These are phyloP conservation scores for Neurospora sp. DNA, from an alignment of 495 filamentous ascomycete genomes.

Conservation along the genomic window DNA sequence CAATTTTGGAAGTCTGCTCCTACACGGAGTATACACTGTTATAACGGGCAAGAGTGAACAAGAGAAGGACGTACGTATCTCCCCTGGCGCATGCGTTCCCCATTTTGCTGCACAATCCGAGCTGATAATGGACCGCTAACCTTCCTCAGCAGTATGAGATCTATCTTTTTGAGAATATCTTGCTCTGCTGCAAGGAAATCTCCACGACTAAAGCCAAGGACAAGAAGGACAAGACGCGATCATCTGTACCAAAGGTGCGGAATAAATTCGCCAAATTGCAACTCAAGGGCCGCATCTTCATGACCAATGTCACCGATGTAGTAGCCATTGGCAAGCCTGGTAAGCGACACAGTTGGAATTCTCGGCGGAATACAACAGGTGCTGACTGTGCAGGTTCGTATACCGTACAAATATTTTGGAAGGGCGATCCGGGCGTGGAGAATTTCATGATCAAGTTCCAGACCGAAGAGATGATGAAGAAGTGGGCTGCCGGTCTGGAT, in stretches of 20 bases:
- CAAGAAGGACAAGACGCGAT: conserved; percentile 46
- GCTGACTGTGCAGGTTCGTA: conserved; percentile 59
- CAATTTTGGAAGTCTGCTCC: conserved; percentile 76
- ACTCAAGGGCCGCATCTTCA: conserved; percentile 94
- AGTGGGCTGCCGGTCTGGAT: conserved; percentile 64
- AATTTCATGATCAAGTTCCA: conserved; percentile 89
- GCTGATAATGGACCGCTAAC: conserved; percentile 9
- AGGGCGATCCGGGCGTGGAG: conserved; percentile 90
- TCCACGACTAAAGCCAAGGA: conserved; percentile 77
- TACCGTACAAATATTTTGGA: conserved; percentile 97
- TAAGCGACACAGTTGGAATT: conserved; percentile 29
- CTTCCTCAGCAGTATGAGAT: conserved; percentile 68
- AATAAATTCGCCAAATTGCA: conserved; percentile 72
- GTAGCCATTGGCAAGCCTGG: conserved; percentile 73
- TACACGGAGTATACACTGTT: conserved; percentile 90
- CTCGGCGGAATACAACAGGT: background rate
- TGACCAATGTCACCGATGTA: conserved; percentile 97
- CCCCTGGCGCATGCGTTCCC: background rate
- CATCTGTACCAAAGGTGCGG: conserved; percentile 49
- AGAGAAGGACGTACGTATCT: conserved; percentile 67
- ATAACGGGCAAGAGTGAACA: conserved; percentile 76
- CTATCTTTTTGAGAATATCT: conserved; percentile 89
- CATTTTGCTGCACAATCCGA: background rate
- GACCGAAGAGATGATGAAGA: conserved; percentile 85
- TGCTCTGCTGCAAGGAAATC: conserved; percentile 95